These are phyloP conservation scores for Fusarium hostae DNA, from an alignment of 2,329 filamentous ascomycete species.

Conservation along the genomic window DNA sequence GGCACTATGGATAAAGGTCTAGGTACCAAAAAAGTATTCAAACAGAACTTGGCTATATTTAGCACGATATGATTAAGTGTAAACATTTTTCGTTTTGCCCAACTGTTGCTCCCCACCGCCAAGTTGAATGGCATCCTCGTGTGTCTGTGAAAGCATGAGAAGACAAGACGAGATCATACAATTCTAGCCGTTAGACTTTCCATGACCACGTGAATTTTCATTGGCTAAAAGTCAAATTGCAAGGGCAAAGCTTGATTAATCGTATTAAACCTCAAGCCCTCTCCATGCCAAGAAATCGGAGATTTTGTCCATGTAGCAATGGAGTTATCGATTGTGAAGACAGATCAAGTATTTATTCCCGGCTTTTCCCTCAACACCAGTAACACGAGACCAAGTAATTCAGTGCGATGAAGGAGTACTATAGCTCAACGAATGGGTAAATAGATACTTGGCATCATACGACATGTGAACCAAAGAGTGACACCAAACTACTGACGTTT, in stretches of 20 bases:
- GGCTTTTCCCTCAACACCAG: neutral
- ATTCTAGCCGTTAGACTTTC: neutral
- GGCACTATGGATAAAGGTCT: neutral
- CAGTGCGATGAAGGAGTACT: too few species aligned
- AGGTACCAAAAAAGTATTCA: neutral
- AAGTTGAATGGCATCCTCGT: neutral
- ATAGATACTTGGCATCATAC: neutral
- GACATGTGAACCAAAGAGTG: neutral
- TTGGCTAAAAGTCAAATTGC: neutral
- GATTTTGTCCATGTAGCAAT: neutral
- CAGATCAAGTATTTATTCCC: neutral
- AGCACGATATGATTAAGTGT: neutral
- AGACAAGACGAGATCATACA: too few species aligned
- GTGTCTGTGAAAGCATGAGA: too few species aligned
- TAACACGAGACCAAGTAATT: neutral
- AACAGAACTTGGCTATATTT: constrained; percentile 5
- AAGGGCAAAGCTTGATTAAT: neutral
- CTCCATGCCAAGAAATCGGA: neutral
- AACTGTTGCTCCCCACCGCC: neutral
- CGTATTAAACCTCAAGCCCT: neutral
- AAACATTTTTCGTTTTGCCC: neutral
- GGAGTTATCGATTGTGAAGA: neutral
- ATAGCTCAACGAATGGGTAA: neutral
- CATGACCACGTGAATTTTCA: neutral
- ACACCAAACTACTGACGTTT: neutral